Conservation (phyloP, 331 rosid genomes). For the Saraca asoca region DNA sequence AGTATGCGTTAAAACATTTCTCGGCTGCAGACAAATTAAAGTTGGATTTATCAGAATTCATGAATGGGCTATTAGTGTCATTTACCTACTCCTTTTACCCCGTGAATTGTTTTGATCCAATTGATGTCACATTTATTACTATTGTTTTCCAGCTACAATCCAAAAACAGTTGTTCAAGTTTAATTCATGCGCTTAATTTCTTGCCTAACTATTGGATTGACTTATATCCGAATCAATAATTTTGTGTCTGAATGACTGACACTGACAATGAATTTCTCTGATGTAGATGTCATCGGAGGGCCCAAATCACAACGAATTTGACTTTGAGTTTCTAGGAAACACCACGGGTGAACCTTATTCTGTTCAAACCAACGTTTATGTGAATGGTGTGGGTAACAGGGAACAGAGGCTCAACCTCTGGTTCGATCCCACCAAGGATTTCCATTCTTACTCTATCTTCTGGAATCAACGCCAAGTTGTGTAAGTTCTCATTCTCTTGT, state of each 20-base stretch:
- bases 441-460: conserved; percentile 76
- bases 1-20: no score
- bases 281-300: conserved; percentile 96
- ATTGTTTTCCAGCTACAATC: no score
- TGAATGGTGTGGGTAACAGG: conserved; percentile 86
- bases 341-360: conserved; percentile 90
- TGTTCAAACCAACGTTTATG: conserved; percentile 80
- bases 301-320: conserved; percentile 78
- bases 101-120: no score
- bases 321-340: conserved; percentile 92
- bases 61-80: no score
- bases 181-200: no score
- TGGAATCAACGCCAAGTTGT: conserved; percentile 94
- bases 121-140: no score
- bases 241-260: conserved; percentile 23
- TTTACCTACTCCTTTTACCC: no score
- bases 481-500: conserved; percentile 47
- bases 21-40: no score
- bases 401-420: conserved; percentile 93
- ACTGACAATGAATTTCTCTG: not conserved
- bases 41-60: no score
- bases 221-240: not conserved
- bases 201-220: not conserved
- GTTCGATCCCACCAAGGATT: conserved; percentile 83
- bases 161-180: no score